Evolutionary conservation across 2,329 filamentous ascomycete species (phyloP).

Genomic region (Cytospora paraplurivora): DNA sequence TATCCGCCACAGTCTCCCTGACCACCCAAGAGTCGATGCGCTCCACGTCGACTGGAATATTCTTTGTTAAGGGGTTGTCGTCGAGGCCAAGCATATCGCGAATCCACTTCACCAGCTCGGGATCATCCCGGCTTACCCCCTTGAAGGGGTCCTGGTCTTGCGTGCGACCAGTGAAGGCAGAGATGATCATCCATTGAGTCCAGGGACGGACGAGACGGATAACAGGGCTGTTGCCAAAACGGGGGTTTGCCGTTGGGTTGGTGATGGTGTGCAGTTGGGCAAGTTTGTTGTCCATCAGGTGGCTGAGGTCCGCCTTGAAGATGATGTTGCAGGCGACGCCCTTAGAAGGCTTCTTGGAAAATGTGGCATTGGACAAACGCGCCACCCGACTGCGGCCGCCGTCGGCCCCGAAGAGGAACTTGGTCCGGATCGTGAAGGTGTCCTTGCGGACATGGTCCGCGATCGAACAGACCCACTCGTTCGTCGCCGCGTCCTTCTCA

Average conservation of each 20-base stretch:
- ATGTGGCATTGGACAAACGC: not conserved
- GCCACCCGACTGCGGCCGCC: slow-evolving; percentile 24
- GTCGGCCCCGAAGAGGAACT: slow-evolving; percentile 63
- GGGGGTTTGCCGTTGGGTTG: slow-evolving; percentile 48
- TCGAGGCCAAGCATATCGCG: slow-evolving; percentile 54
- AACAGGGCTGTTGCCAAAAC: slow-evolving; percentile 48
- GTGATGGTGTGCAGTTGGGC: slow-evolving; percentile 60
- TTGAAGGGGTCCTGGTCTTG: slow-evolving; percentile 38
- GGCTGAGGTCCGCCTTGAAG: slow-evolving; percentile 46
- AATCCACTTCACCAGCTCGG: slow-evolving; percentile 34
- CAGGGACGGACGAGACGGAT: slow-evolving; percentile 60
- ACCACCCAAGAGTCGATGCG: slow-evolving; percentile 54
- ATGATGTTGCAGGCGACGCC: slow-evolving; percentile 23
- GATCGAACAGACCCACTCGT: slow-evolving; percentile 33
- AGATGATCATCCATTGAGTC: slow-evolving; percentile 56
- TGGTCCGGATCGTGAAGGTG: slow-evolving; percentile 47
- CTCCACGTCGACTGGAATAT: slow-evolving; percentile 49
- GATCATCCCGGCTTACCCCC: slow-evolving; percentile 11
- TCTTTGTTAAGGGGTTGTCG: slow-evolving; percentile 29
- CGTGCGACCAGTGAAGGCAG: not conserved
- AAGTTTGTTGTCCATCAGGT: slow-evolving; percentile 50
- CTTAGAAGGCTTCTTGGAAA: slow-evolving; percentile 10
- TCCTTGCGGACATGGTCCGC: slow-evolving; percentile 40
- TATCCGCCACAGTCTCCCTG: slow-evolving; percentile 57
- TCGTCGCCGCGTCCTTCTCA: slow-evolving; percentile 27